phyloP scores from a whole-genome alignment of 108 stramenopile species.

The Nitzschia sp. region DNA sequence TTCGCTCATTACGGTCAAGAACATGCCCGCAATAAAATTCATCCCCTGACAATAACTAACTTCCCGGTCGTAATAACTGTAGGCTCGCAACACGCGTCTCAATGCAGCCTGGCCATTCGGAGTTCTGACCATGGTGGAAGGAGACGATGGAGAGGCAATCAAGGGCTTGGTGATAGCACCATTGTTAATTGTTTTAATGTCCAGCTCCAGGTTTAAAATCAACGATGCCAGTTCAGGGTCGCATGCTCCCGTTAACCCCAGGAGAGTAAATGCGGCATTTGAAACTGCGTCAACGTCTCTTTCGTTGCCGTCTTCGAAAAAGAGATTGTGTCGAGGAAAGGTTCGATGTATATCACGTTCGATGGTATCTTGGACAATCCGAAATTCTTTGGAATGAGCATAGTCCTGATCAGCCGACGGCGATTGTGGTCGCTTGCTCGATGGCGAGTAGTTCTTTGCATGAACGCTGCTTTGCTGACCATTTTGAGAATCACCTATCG shows the following conservation, averaged over 20 bases:
- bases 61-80: constrained; percentile 80
- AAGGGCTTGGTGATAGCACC: not conserved
- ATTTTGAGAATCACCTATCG: not conserved
- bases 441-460: not conserved
- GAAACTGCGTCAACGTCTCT: constrained; percentile 3
- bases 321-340: constrained; percentile 85
- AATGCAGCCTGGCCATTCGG: constrained; percentile 73
- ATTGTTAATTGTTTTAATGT: constrained; percentile 8
- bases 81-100: constrained; percentile 77
- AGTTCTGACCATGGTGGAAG: not conserved
- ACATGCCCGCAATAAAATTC: constrained; percentile 93
- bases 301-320: constrained; percentile 39
- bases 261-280: not conserved
- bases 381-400: constrained; percentile 30
- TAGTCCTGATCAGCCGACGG: constrained; percentile 5
- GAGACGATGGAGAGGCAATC: not conserved
- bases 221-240: constrained; percentile 33
- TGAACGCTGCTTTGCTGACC: not conserved
- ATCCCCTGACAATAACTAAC: constrained; percentile 97
- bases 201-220: constrained; percentile 33
- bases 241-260: not conserved
- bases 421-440: not conserved
- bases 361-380: constrained; percentile 72
- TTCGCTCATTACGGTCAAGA: constrained; percentile 75
- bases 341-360: constrained; percentile 90